These are phyloP conservation scores for Dictyostelium intermedium DNA, from an alignment of 78 protist species.

Conservation along the genomic window DNA sequence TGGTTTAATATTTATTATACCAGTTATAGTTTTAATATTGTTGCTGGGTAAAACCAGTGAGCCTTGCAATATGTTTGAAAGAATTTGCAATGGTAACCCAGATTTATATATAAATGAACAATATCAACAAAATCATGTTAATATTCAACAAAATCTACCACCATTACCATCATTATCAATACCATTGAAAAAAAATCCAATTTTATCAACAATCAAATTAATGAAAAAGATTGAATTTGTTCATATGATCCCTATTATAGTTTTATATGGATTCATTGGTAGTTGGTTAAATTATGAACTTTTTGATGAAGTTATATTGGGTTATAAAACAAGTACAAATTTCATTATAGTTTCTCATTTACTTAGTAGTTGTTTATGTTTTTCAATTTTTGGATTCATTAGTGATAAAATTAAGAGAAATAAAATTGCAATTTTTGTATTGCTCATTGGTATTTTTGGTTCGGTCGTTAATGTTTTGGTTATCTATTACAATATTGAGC, in stretches of 20 bases:
- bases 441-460: background rate
- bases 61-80: background rate
- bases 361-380: background rate
- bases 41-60: background rate
- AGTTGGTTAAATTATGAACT: background rate
- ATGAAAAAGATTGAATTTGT: background rate
- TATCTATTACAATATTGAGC: background rate
- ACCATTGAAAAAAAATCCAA: background rate
- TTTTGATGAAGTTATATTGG: background rate
- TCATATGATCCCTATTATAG: background rate
- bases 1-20: background rate
- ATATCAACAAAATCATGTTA: background rate
- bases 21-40: background rate
- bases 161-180: background rate
- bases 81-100: background rate
- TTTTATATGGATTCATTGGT: background rate
- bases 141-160: background rate
- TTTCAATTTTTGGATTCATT: background rate
- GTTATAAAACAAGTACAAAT: background rate
- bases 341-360: background rate
- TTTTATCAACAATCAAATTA: background rate
- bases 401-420: background rate
- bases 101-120: background rate
- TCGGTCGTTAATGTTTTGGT: background rate
- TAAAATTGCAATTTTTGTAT: background rate